Evolutionary conservation across 805 yeast genomes (phyloP).

Genomic region (Blastobotrys robertii): DNA sequence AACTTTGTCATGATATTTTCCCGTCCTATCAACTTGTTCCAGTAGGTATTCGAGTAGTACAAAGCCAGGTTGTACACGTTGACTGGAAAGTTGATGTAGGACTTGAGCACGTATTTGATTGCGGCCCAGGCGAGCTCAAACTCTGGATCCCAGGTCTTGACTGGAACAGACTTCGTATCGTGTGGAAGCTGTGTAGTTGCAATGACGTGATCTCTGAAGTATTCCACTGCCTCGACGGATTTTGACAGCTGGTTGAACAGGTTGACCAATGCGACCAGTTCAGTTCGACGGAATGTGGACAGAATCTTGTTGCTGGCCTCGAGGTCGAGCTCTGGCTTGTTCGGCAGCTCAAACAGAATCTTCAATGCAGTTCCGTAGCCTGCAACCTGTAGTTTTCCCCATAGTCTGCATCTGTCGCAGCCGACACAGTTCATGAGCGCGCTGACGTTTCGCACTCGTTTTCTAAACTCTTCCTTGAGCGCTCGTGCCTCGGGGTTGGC

Average conservation of each 20-base stretch:
- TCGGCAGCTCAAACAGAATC: constrained; percentile 68
- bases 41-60: constrained; percentile 42
- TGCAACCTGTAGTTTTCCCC: constrained; percentile 97
- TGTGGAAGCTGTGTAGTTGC: constrained; percentile 6
- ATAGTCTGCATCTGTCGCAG: constrained; percentile 92
- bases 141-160: constrained; percentile 35
- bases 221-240: constrained; percentile 63
- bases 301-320: constrained; percentile 38
- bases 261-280: constrained; percentile 81
- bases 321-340: constrained; percentile 36
- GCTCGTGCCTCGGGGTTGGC: constrained; percentile 29
- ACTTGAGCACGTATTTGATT: constrained; percentile 47
- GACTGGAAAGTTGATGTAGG: constrained; percentile 65
- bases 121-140: constrained; percentile 47
- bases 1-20: constrained; percentile 11
- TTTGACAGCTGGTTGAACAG: constrained; percentile 89
- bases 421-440: constrained; percentile 97
- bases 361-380: constrained; percentile 97
- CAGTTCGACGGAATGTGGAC: constrained; percentile 61
- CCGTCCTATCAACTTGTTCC: constrained; percentile 73
- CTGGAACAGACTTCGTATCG: not conserved
- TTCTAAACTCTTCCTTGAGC: constrained; percentile 77
- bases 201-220: constrained; percentile 36
- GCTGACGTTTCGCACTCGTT: constrained; percentile 80
- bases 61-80: constrained; percentile 44